Conservation (phyloP, 1,139 yeast genomes). For the Hemisphaericaspora xylanilytica region DNA sequence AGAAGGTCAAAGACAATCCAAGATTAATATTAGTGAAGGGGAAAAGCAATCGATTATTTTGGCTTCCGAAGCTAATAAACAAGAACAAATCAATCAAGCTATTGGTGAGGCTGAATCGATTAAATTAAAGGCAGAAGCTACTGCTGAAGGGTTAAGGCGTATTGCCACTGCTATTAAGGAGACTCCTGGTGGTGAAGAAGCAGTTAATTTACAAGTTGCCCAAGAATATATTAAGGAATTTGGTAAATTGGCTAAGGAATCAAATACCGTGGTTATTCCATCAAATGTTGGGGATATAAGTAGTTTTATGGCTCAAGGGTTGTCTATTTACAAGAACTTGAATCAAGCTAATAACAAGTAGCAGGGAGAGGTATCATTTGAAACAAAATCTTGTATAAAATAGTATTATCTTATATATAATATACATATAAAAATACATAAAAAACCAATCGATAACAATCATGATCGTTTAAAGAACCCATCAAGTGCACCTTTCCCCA, state of each 20-base stretch:
- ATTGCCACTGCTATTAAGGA: conserved; percentile 66
- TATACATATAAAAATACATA: not conserved
- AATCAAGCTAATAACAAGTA: conserved; percentile 16
- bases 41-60: conserved; percentile 66
- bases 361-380: not conserved
- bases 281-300: conserved; percentile 75
- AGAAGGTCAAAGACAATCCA: conserved; percentile 78
- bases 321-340: conserved; percentile 66
- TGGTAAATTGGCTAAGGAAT: conserved; percentile 78
- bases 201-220: conserved; percentile 76
- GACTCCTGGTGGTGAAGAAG: conserved; percentile 71
- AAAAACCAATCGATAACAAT: not conserved
- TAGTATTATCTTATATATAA: too few relatives aligned
- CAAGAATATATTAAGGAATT: conserved; percentile 82
- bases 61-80: conserved; percentile 66
- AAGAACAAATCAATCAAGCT: conserved; percentile 63
- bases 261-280: conserved; percentile 76
- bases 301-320: conserved; percentile 71
- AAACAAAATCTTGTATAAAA: conserved; percentile 3
- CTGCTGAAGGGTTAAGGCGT: conserved; percentile 65
- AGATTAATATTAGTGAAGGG: conserved; percentile 82
- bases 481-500: conserved; percentile 62
- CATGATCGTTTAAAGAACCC: conserved; percentile 50
- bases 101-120: conserved; percentile 71
- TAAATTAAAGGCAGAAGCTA: conserved; percentile 67